These are phyloP conservation scores for Fusarium transvaalense DNA, from an alignment of 2,329 filamentous ascomycete species.

Conservation along the genomic window DNA sequence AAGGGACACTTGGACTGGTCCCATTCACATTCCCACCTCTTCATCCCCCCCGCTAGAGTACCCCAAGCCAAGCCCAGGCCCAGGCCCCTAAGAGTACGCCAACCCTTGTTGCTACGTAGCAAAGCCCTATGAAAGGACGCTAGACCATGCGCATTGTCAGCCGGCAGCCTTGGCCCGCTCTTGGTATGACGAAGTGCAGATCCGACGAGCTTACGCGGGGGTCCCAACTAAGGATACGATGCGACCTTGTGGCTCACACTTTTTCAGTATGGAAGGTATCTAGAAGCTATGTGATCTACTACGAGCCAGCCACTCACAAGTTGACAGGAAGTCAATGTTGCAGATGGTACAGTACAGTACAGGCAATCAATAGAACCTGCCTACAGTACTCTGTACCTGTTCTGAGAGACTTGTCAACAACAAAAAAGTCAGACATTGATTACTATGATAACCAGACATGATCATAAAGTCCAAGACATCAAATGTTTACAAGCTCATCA, in stretches of 20 bases:
- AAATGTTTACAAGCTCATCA: constrained; percentile 1
- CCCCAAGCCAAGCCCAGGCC: constrained; percentile 20
- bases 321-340: constrained; percentile 8
- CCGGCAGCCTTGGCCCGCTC: constrained; percentile 35
- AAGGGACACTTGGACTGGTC: constrained; percentile 12
- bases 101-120: constrained; percentile 33
- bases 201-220: constrained; percentile 23
- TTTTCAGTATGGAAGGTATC: constrained; percentile 9
- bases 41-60: constrained; percentile 1
- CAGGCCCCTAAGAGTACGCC: constrained; percentile 1
- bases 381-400: too few species aligned
- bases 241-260: constrained; percentile 21
- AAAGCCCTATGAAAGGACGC: constrained; percentile 39
- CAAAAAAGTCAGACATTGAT: constrained; percentile 1
- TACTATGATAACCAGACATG: background rate
- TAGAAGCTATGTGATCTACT: constrained; percentile 23
- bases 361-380: background rate
- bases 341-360: constrained; percentile 1
- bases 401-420: background rate
- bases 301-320: constrained; percentile 13
- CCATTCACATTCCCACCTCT: constrained; percentile 1
- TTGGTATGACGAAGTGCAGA: constrained; percentile 41
- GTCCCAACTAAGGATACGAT: constrained; percentile 21
- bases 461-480: background rate
- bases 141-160: constrained; percentile 35